Conservation (phyloP, 2,329 filamentous ascomycete genomes). For the Alternaria metachromatica region DNA sequence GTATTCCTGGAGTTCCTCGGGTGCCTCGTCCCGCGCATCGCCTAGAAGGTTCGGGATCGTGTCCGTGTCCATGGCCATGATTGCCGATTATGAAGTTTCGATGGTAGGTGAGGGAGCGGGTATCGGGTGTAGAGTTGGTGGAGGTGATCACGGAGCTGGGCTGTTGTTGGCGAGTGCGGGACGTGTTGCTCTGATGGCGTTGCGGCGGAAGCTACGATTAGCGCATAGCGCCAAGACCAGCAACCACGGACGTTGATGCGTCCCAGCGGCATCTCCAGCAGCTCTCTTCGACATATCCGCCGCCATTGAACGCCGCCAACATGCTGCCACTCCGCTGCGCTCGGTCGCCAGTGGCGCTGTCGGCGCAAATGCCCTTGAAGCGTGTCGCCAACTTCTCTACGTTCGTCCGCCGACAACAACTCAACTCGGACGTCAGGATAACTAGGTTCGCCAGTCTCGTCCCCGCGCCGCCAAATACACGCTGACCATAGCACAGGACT, state of each 20-base stretch:
- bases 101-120: background rate
- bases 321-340: conserved; percentile 51
- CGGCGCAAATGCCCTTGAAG: conserved; percentile 37
- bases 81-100: conserved; percentile 2
- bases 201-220: conserved; percentile 32
- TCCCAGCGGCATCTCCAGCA: conserved; percentile 28
- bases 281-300: conserved; percentile 37
- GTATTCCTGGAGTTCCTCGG: conserved; percentile 84
- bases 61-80: conserved; percentile 76
- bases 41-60: conserved; percentile 90
- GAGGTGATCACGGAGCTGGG: conserved; percentile 9
- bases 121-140: conserved; percentile 2
- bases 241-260: conserved; percentile 25
- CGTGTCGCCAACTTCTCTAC: conserved; percentile 39
- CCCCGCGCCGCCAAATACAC: background rate
- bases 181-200: conserved; percentile 29
- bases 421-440: conserved; percentile 83
- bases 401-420: conserved; percentile 34
- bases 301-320: conserved; percentile 49
- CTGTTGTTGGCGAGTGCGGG: conserved; percentile 23
- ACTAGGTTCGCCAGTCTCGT: conserved; percentile 57
- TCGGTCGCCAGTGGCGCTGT: conserved; percentile 48
- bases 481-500: conserved; percentile 61
- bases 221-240: conserved; percentile 28
- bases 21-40: conserved; percentile 85